Percentiles rank a stretch among this genome's conserved stretches.
Evolutionary conservation across 1,284 basidiomycete species (phyloP).

Genomic region (Sutorius eximius): DNA sequence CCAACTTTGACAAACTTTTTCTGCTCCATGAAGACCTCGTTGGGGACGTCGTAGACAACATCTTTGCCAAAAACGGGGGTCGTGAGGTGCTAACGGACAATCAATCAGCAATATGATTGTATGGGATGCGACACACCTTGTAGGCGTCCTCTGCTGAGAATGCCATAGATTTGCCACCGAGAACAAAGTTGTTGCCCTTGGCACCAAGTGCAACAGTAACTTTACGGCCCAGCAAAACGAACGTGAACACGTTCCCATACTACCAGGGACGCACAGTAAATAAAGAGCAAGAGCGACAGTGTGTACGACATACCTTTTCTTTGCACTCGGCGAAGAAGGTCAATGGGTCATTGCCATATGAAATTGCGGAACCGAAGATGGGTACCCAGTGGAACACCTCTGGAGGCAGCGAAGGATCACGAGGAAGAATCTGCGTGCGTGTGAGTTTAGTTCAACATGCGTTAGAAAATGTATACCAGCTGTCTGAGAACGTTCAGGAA

Average conservation of each 20-base stretch:
- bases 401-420: slow-evolving; percentile 62
- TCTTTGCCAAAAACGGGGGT: slow-evolving; percentile 96
- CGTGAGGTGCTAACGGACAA: slow-evolving; percentile 67
- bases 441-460: slow-evolving; percentile 5
- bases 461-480: slow-evolving; percentile 43
- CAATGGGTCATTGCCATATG: slow-evolving; percentile 81
- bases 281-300: not conserved
- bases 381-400: slow-evolving; percentile 81
- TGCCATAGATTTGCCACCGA: slow-evolving; percentile 90
- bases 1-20: slow-evolving; percentile 98
- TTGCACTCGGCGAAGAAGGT: slow-evolving; percentile 73
- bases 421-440: slow-evolving; percentile 47
- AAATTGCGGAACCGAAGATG: slow-evolving; percentile 72
- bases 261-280: slow-evolving; percentile 25
- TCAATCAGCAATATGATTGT: not conserved
- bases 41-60: slow-evolving; percentile 97
- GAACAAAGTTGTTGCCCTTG: slow-evolving; percentile 92
- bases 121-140: slow-evolving; percentile 53
- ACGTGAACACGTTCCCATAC: slow-evolving; percentile 89
- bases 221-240: slow-evolving; percentile 84
- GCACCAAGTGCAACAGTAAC: slow-evolving; percentile 92
- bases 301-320: slow-evolving; percentile 73
- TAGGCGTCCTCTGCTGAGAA: slow-evolving; percentile 98
- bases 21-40: slow-evolving; percentile 98
- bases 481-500: slow-evolving; percentile 62